phyloP scores from a whole-genome alignment of 345 rosid genomes.

The Eucalyptus albens region DNA sequence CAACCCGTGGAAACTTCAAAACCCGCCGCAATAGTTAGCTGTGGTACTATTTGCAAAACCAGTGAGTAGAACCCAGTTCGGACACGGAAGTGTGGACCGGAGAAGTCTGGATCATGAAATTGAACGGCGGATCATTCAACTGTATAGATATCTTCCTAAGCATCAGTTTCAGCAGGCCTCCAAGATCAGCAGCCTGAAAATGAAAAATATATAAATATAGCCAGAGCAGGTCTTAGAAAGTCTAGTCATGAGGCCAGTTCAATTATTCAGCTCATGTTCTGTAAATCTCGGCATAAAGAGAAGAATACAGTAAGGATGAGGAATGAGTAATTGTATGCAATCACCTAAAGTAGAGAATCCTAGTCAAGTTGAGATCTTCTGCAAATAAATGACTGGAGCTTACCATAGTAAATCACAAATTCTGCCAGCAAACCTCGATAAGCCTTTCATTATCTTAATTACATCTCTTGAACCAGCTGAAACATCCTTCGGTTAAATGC shows the following conservation, averaged over 20 bases:
- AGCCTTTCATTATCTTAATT: neutral
- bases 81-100: constrained; percentile 33
- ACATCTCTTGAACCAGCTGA: neutral
- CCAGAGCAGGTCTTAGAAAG: neutral
- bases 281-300: neutral
- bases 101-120: constrained; percentile 85
- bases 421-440: neutral
- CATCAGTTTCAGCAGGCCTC: constrained; percentile 59
- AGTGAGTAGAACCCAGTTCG: constrained; percentile 42
- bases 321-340: neutral
- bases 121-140: constrained; percentile 68
- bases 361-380: neutral
- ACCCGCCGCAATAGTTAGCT: constrained; percentile 58
- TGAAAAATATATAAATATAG: neutral
- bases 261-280: neutral
- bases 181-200: constrained; percentile 69
- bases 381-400: neutral
- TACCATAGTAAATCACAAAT: neutral
- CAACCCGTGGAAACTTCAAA: constrained; percentile 80
- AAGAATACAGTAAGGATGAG: neutral
- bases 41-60: constrained; percentile 87
- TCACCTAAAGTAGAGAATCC: neutral
- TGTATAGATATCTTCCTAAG: constrained; percentile 52
- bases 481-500: neutral
- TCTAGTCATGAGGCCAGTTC: neutral